Evolutionary conservation across 148 eudicot species (phyloP), one percentile per base, ranked within the genome.

Genomic region (Rhododendron williamsianum): DNA sequence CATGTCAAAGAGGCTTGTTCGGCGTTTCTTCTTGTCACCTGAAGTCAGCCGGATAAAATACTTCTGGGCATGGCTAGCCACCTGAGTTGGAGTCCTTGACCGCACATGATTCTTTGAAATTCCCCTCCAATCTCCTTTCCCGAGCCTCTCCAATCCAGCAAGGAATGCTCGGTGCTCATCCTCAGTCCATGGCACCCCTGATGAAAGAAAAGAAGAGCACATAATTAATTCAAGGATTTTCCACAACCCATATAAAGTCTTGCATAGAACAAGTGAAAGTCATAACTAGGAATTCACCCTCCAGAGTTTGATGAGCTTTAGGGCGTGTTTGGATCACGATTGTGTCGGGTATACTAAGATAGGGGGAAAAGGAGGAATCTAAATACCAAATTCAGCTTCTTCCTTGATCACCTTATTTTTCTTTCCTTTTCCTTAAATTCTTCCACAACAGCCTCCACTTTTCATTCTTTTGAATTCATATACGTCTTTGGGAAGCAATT

Each of bases 31-130:
- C 87, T 78, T 86, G 25, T 87, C 87, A 18, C 71, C 27, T 9
- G 81, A 15, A 33, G 86, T 25, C 38, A 74, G 52, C 78, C 91
- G 82, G 13, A 78, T 77, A 48, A 86, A 89, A 45, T 87, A 87
- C 74, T 89, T 89, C 49, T 89, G 91, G 2, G 91, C 91, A 80
- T 89, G 91, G 72, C 91, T 89, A 48, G 91, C 91, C 41, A 89
- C 89, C 82, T 89, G 89, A 9, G 91, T 81, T 19, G 91, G 72
- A n/a, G 87, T 87, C 80, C 89, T 86, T 9, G 88, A 54, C 16
- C 78, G 85, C 27, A 89, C 91, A 41, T 48, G 88, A 3, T 63
- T 36, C 67, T 56, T 86, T 0, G 89, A 84, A 9, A 89, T 87
- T 9, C 88, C 91, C 85, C 81, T 89, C 89, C 89, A 87, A 9